Percentiles rank a stretch among this genome's conserved stretches.
Conservation (phyloP, 768 basidiomycete genomes). For the Mycena vitilis region DNA sequence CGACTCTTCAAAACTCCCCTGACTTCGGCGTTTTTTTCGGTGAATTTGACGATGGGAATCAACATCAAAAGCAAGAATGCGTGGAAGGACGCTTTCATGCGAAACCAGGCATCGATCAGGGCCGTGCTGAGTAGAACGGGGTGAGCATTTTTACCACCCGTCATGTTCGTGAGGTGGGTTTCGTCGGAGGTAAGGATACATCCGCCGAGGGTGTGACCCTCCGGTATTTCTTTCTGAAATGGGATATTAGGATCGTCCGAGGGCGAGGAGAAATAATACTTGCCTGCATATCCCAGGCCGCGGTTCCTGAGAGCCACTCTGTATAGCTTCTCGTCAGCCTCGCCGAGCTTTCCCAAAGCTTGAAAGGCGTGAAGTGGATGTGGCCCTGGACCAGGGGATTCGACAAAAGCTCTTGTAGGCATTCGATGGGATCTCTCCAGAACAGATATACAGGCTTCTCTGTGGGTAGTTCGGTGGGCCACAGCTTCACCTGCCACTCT, state of each 20-base stretch:
- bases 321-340: constrained; percentile 32
- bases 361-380: constrained; percentile 20
- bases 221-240: constrained; percentile 30
- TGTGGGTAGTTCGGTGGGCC: background rate
- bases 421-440: constrained; percentile 11
- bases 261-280: background rate
- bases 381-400: constrained; percentile 12
- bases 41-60: constrained; percentile 39
- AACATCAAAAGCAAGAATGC: constrained; percentile 37
- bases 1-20: constrained; percentile 29
- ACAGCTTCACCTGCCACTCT: background rate
- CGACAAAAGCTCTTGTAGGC: background rate
- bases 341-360: constrained; percentile 30
- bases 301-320: constrained; percentile 40
- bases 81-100: constrained; percentile 31
- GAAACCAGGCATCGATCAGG: constrained; percentile 29
- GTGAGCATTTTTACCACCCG: constrained; percentile 30
- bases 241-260: background rate
- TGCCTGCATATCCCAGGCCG: constrained; percentile 41
- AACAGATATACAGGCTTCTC: background rate
- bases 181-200: constrained; percentile 37
- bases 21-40: constrained; percentile 22
- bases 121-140: constrained; percentile 33
- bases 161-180: constrained; percentile 36
- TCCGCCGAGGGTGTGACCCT: constrained; percentile 36